Evolutionary conservation across 2,329 filamentous ascomycete genomes (phyloP).

Genomic region (Hymenoscyphus salicellus): DNA sequence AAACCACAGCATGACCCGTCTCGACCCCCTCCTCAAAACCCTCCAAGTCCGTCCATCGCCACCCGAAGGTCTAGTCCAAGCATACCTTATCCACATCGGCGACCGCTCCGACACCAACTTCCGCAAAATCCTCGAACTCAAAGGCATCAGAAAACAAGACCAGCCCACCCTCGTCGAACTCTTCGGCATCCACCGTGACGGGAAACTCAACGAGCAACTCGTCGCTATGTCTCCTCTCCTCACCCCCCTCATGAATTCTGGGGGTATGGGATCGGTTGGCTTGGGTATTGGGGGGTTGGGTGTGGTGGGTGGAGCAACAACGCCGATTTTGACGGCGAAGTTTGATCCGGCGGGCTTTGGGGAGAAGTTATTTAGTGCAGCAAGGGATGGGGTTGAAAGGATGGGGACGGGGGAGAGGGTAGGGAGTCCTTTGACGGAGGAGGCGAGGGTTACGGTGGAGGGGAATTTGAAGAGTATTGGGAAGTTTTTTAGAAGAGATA

Average conservation of each 20-base stretch:
- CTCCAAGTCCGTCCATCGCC: constrained; percentile 90
- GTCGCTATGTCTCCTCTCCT: constrained; percentile 68
- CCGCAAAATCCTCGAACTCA: constrained; percentile 91
- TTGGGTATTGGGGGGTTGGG: constrained; percentile 45
- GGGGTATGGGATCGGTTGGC: constrained; percentile 45
- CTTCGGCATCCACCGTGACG: constrained; percentile 76
- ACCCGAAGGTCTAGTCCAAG: constrained; percentile 90
- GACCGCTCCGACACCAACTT: constrained; percentile 94
- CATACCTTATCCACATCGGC: constrained; percentile 94
- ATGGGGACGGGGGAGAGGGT: constrained; percentile 50
- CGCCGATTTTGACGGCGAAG: constrained; percentile 46
- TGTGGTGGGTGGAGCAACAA: constrained; percentile 40
- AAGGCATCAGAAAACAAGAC: constrained; percentile 83
- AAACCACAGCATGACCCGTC: constrained; percentile 75
- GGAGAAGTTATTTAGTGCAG: constrained; percentile 83
- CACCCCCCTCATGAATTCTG: constrained; percentile 58
- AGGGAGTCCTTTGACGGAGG: constrained; percentile 37
- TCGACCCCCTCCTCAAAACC: constrained; percentile 92
- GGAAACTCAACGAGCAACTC: constrained; percentile 65
- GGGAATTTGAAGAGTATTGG: constrained; percentile 94
- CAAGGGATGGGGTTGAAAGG: constrained; percentile 76
- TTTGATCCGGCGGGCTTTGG: constrained; percentile 84
- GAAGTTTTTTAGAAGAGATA: constrained; percentile 90
- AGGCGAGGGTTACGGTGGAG: constrained; percentile 71
- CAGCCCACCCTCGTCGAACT: constrained; percentile 81